Evolutionary conservation across 2,329 filamentous ascomycete species (phyloP).

Genomic region (Raffaelea ambrosiae): DNA sequence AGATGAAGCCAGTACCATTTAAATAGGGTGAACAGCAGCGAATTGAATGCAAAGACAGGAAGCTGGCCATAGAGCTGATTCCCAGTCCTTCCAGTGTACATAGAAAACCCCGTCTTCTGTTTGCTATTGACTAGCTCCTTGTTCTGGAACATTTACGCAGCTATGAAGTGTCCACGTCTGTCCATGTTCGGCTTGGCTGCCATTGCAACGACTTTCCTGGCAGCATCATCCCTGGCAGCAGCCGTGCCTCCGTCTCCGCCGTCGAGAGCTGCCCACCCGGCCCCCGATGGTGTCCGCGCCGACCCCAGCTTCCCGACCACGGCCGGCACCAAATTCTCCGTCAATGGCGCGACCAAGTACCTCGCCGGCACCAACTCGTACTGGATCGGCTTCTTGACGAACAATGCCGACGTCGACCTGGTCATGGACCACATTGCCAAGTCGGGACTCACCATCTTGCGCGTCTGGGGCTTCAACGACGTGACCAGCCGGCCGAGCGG

Average conservation of each 20-base stretch:
- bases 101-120: too few species aligned
- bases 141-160: too few species aligned
- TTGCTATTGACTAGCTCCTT: too few species aligned
- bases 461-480: conserved; percentile 44
- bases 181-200: background rate
- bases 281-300: background rate
- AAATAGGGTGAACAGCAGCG: too few species aligned
- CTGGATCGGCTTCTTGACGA: conserved; percentile 44
- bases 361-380: conserved; percentile 47
- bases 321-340: conserved; percentile 23
- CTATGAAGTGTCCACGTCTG: too few species aligned
- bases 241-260: conserved; percentile 2
- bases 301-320: conserved; percentile 6
- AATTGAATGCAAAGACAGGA: too few species aligned
- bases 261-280: conserved; percentile 1
- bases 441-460: conserved; percentile 48
- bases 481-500: conserved; percentile 31
- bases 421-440: conserved; percentile 36
- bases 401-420: conserved; percentile 46
- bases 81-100: too few species aligned
- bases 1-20: too few species aligned
- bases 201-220: background rate
- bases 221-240: background rate
- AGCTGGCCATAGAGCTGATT: too few species aligned
- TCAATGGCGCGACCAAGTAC: conserved; percentile 36